Evolutionary conservation across 495 filamentous ascomycete species (phyloP), one percentile per base, ranked within the genome.

Genomic region (Aspergillus panamensis): DNA sequence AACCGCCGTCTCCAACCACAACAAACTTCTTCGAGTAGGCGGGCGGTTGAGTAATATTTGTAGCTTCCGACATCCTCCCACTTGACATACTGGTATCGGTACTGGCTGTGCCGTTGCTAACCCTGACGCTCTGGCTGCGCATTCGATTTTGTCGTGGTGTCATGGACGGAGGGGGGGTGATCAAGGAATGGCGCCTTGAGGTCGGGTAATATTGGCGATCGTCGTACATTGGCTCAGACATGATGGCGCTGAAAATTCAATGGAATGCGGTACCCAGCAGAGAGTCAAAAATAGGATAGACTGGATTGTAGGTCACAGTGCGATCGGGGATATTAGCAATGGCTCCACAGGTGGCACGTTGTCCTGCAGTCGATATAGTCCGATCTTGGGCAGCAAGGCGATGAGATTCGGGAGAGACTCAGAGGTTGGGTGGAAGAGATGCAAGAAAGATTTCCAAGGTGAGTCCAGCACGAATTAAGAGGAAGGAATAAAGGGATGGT

Each of bases 11-110:
- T 52, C 94, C 94, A 20, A 98, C 94, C 17, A 98, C 94, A 19
- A 98, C 94, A 63, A 98, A 91, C 79, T 98, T 98, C 79, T 98
- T 98, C 58, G 92, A 96, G 73, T 91, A 98, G 49, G 89, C 85
- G 1, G 92, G 92, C 4, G 89, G 89, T 64, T 83, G 92, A 8
- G 92, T 97, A 71, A 94, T 84, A 72, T 89, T 86, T 32, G 92
- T 96, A 16, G 83, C 86, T 51, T 87, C 82, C 6, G 90, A 93
- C 69, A 89, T 84, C 50, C 67, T 69, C 63, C 85, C 76, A 35
- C 87, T 85, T 8, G 84, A 87, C 56, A 81, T 69, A 70, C 79
- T 83, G 59, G 79, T 84, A 76, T 84, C 87, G 48, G 90, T 92
- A 80, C 87, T 94, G 67, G 89, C 87, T 35, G 89, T 93, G 58